Conservation (phyloP, 129 eudicot species). For the Rutidosis leptorrhynchoides region DNA sequence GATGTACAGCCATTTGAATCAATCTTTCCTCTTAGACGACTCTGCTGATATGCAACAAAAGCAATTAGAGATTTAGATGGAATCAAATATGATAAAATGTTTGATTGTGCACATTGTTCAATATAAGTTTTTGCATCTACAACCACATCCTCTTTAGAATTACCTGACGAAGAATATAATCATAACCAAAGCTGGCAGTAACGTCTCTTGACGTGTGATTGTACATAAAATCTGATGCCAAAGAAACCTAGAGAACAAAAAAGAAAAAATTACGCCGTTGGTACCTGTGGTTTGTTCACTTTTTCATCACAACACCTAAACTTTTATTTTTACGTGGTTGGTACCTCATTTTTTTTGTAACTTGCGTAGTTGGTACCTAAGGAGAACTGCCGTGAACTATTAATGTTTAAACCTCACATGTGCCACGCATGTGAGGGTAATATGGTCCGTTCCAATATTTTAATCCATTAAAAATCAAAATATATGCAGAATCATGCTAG, state of each 20-base stretch:
- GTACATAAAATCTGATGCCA: slow-evolving; percentile 91
- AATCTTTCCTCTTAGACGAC: slow-evolving; percentile 84
- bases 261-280: too few species aligned
- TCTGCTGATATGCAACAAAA: slow-evolving; percentile 35
- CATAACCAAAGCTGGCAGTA: slow-evolving; percentile 91
- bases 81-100: not conserved
- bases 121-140: not conserved
- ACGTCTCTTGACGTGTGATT: slow-evolving; percentile 83
- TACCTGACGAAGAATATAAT: slow-evolving; percentile 90
- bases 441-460: too few species aligned
- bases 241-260: slow-evolving; percentile 61
- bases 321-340: too few species aligned
- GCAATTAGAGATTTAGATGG: not conserved
- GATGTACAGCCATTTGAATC: slow-evolving; percentile 81
- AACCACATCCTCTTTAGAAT: not conserved
- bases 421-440: too few species aligned
- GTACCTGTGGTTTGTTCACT: too few species aligned
- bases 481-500: too few species aligned
- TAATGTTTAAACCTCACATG: too few species aligned
- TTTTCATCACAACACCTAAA: too few species aligned
- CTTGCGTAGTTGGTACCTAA: too few species aligned
- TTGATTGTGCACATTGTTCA: not conserved
- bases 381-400: too few species aligned
- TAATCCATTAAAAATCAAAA: too few species aligned
- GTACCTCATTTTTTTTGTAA: too few species aligned